phyloP scores from a whole-genome alignment of 2,329 filamentous ascomycete species.

The Xylaria digitata region DNA sequence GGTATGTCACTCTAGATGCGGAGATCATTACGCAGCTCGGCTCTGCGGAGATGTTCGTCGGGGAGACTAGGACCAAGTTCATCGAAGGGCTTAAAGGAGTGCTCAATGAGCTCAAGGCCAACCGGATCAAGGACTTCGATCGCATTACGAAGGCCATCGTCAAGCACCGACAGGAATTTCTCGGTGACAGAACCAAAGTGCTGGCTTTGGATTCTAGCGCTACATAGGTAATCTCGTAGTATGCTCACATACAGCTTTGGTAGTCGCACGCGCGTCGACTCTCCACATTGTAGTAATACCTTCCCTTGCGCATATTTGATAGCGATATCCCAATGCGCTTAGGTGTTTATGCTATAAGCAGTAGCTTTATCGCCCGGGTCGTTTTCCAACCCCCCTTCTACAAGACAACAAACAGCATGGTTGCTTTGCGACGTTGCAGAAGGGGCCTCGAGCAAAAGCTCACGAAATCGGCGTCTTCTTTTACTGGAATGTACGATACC shows the following conservation, averaged over 20 bases:
- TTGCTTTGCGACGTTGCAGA: conserved; percentile 33
- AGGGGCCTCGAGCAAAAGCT: conserved; percentile 29
- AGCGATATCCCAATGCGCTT: conserved; percentile 31
- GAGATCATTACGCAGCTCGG: conserved; percentile 79
- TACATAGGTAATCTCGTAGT: conserved; percentile 48
- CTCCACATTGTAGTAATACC: conserved; percentile 43
- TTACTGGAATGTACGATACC: conserved; percentile 41
- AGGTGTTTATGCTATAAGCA: conserved; percentile 29
- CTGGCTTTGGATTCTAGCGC: conserved; percentile 65
- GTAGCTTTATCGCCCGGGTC: conserved; percentile 31
- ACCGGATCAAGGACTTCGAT: conserved; percentile 73
- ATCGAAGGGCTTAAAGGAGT: conserved; percentile 71
- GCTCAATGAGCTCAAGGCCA: conserved; percentile 68
- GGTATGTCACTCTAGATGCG: conserved; percentile 67
- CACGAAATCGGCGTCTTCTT: conserved; percentile 36
- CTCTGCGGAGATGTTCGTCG: conserved; percentile 71
- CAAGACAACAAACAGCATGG: conserved; percentile 22
- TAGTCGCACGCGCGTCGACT: conserved; percentile 23
- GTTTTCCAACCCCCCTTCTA: conserved; percentile 20
- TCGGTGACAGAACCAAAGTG: conserved; percentile 72
- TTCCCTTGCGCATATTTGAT: conserved; percentile 27
- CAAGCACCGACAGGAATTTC: conserved; percentile 72
- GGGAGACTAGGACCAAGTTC: conserved; percentile 70
- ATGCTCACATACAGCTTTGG: conserved; percentile 41
- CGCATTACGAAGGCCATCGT: conserved; percentile 75